phyloP scores from a whole-genome alignment of 495 filamentous ascomycete species.

The Cudoniella acicularis region DNA sequence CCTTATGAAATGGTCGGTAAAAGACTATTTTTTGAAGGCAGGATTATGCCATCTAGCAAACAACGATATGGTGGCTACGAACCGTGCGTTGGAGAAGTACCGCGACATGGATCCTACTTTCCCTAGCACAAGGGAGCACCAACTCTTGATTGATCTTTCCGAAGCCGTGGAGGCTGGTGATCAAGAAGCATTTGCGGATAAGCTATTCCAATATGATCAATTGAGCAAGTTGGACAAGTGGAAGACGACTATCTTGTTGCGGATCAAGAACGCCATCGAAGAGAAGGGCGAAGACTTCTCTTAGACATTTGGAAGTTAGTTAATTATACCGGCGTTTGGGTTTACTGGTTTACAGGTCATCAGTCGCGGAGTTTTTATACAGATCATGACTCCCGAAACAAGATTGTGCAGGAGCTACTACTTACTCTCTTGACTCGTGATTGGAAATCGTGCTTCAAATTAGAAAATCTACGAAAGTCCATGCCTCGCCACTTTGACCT shows the following conservation, averaged over 20 bases:
- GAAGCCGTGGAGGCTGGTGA: constrained; percentile 69
- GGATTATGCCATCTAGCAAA: constrained; percentile 78
- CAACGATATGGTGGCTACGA: constrained; percentile 69
- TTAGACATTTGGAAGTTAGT: constrained; percentile 26
- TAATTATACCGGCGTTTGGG: constrained; percentile 6
- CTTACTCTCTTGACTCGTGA: too few species aligned
- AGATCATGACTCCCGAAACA: background rate
- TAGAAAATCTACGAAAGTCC: too few species aligned
- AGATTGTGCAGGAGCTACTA: background rate
- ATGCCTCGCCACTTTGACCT: too few species aligned
- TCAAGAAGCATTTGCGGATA: constrained; percentile 77
- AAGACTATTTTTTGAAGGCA: constrained; percentile 90
- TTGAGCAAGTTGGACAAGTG: constrained; percentile 90
- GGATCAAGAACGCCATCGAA: constrained; percentile 79
- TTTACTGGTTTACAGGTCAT: background rate
- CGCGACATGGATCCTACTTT: constrained; percentile 79
- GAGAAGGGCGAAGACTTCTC: constrained; percentile 73
- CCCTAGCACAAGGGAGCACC: constrained; percentile 67
- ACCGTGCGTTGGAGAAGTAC: constrained; percentile 75
- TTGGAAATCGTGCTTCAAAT: background rate
- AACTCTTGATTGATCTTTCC: constrained; percentile 70
- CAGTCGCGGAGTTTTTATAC: background rate
- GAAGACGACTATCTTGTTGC: constrained; percentile 83
- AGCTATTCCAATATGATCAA: constrained; percentile 82
- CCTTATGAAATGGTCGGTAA: constrained; percentile 85